Evolutionary conservation across 2,329 filamentous ascomycete genomes (phyloP).

Genomic region (Ascochyta pisi): DNA sequence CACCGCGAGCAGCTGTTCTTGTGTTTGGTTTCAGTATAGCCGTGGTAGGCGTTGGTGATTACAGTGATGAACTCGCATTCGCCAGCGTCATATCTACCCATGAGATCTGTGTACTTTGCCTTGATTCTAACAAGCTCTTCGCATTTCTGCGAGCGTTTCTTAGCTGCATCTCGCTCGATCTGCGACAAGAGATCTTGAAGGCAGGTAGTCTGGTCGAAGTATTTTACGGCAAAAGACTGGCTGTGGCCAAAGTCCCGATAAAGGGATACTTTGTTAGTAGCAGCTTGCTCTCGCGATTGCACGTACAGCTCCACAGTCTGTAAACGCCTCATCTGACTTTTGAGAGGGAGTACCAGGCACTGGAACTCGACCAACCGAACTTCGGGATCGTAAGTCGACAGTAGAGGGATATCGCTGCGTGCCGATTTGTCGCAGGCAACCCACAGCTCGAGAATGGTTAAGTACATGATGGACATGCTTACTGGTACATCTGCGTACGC

Average conservation of each 20-base stretch:
- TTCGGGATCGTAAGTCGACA: conserved; percentile 57
- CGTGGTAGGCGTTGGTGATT: conserved; percentile 4
- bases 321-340: conserved; percentile 57
- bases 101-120: conserved; percentile 21
- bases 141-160: conserved; percentile 26
- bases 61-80: conserved; percentile 21
- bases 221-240: conserved; percentile 57
- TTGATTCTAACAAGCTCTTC: conserved; percentile 26
- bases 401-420: conserved; percentile 46
- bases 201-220: conserved; percentile 53
- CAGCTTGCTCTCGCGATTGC: conserved; percentile 31
- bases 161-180: conserved; percentile 53
- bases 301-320: conserved; percentile 58
- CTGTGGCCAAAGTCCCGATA: conserved; percentile 48
- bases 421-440: conserved; percentile 61
- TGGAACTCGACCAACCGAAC: conserved; percentile 53
- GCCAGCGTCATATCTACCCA: conserved; percentile 12
- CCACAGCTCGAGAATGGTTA: conserved; percentile 67
- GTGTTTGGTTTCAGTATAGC: conserved; percentile 19
- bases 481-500: conserved; percentile 55
- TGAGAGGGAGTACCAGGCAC: conserved; percentile 55
- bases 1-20: conserved; percentile 41
- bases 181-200: conserved; percentile 48
- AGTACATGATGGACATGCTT: conserved; percentile 60
- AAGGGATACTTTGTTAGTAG: conserved; percentile 34